Evolutionary conservation across 352 stramenopile species (phyloP).

Genomic region (Pythium aquatile): DNA sequence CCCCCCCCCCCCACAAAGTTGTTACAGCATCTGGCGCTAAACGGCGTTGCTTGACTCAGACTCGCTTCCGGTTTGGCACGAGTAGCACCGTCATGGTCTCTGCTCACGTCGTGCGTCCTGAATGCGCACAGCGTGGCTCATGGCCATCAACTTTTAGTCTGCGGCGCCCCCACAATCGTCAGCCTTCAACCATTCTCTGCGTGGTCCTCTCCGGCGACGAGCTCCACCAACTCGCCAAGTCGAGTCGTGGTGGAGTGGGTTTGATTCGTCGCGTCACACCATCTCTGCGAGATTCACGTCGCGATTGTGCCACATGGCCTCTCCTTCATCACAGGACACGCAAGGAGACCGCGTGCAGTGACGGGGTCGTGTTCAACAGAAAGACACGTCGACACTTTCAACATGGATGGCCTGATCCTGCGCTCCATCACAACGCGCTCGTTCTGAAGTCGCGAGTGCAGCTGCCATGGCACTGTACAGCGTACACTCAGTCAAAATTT

Average conservation of each 20-base stretch:
- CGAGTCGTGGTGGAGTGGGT: background rate
- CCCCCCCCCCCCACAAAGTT: too few relatives aligned
- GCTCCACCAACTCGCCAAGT: too few relatives aligned
- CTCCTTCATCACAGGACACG: background rate
- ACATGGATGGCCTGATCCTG: background rate
- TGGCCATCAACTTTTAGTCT: too few relatives aligned
- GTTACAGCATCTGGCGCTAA: too few relatives aligned
- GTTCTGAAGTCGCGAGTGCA: background rate
- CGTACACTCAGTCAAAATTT: background rate
- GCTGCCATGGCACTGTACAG: background rate
- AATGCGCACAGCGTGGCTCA: too few relatives aligned
- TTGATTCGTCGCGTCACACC: background rate
- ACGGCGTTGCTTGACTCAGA: too few relatives aligned
- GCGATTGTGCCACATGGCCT: background rate
- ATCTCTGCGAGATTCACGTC: background rate
- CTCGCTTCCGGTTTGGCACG: too few relatives aligned
- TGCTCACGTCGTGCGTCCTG: too few relatives aligned
- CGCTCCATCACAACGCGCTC: background rate
- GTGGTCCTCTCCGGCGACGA: background rate
- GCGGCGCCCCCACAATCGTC: too few relatives aligned
- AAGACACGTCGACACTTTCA: background rate
- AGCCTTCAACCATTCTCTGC: background rate
- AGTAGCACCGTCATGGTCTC: too few relatives aligned
- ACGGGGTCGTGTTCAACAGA: background rate
- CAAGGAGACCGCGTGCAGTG: background rate